phyloP scores from a whole-genome alignment of 108 stramenopile genomes.

The Fistulifera pelliculosa region DNA sequence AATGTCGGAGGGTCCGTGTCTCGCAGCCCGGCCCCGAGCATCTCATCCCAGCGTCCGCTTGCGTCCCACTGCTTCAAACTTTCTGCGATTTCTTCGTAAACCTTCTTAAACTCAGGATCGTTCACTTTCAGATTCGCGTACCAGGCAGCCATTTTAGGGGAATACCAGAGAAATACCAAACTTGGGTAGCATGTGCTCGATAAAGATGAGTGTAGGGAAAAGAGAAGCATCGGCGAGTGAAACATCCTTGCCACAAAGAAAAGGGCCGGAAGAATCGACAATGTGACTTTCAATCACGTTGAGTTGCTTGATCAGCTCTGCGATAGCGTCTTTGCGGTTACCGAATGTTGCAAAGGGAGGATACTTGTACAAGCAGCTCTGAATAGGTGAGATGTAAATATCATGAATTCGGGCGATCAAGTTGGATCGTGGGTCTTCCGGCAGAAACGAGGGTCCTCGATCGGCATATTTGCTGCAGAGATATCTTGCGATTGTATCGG shows the following conservation, averaged over 20 bases:
- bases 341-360: slow-evolving; percentile 72
- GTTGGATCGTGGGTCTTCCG: slow-evolving; percentile 73
- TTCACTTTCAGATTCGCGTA: slow-evolving; percentile 47
- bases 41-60: slow-evolving; percentile 73
- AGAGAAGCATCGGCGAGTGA: slow-evolving; percentile 90
- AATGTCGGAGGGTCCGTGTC: slow-evolving; percentile 76
- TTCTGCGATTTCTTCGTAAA: slow-evolving; percentile 58
- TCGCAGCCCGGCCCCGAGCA: slow-evolving; percentile 67
- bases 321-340: slow-evolving; percentile 68
- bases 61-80: slow-evolving; percentile 40
- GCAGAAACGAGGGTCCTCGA: slow-evolving; percentile 73
- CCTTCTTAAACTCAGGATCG: slow-evolving; percentile 54
- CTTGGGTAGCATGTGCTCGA: slow-evolving; percentile 84
- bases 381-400: slow-evolving; percentile 86
- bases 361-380: slow-evolving; percentile 85
- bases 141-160: slow-evolving; percentile 59
- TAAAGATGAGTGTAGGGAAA: slow-evolving; percentile 84
- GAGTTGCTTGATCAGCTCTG: slow-evolving; percentile 66
- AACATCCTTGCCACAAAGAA: slow-evolving; percentile 82
- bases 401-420: slow-evolving; percentile 86
- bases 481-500: slow-evolving; percentile 85
- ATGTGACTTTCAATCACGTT: slow-evolving; percentile 63
- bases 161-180: slow-evolving; percentile 48
- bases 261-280: slow-evolving; percentile 29
- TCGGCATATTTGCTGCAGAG: slow-evolving; percentile 55